Base-by-base conservation (phyloP, 768 basidiomycete genomes). In the Tricholoma hemisulphureum region DNA sequence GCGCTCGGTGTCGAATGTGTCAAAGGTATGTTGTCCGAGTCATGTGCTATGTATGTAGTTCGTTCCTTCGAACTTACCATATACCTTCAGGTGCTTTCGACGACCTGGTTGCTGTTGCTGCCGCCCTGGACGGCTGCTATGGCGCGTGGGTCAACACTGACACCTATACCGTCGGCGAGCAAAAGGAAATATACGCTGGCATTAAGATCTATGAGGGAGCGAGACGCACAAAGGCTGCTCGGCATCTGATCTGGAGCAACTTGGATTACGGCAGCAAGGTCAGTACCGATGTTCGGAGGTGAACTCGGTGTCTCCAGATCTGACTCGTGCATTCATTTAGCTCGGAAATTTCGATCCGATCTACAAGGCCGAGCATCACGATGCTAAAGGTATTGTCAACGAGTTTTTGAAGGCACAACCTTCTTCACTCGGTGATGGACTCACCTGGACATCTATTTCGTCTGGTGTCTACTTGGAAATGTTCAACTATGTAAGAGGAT, bases 391-490 rank as follows among this genome's bases (percentile, higher is more conserved):
- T 0, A 70, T 73, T 13, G 73, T 79, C 1, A 67, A 64, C 8
- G 78, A 78, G 29, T 78, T 67, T 51, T 63, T 79, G 53, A 64
- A 72, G 51, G 61, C 63, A 6, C 78, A 78, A 58, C 67, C 71
- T 11, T 72, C 74, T 3, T 68, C 59, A 21, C 61, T 68, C 20
- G 71, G 67, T 32, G 69, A 70, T 18, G 67, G 61, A 20, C 61
- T 77, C 37, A 67, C 67, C n/a, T 77, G 75, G 75, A 71, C 68
- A 18, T 61, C 70, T 23, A 63, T 78, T 56, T 72, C 73, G 2
- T 71, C 75, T 1, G 73, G 76, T 1, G 74, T 74, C 8, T 78
- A 78, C 59, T 71, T 77, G 61, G 76, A 79, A 45, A 76, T 77
- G 71, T 66, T 77, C n/a, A 65, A 72, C 35, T 68, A 65, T 31